Percentiles rank a stretch among this genome's conserved stretches.
Conservation (phyloP, 2,329 filamentous ascomycete species). For the Knoxdaviesia capensis region DNA sequence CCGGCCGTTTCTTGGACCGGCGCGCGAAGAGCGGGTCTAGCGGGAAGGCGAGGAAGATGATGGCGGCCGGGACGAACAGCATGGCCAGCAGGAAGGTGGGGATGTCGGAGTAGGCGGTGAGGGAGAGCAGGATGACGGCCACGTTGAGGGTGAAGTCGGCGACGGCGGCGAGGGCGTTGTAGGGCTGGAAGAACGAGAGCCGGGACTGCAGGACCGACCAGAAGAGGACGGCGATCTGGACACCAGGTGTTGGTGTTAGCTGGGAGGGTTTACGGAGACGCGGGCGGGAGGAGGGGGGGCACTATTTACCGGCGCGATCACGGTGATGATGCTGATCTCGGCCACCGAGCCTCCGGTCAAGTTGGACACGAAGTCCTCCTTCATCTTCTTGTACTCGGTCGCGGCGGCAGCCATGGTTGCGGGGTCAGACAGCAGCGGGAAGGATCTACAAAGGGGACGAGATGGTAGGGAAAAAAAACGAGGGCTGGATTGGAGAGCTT, state of each 20-base stretch:
- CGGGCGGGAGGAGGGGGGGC: conserved; percentile 2
- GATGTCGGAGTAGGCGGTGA: conserved; percentile 61
- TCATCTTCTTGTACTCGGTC: conserved; percentile 64
- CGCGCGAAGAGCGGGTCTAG: conserved; percentile 16
- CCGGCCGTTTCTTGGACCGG: conserved; percentile 10
- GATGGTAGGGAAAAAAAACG: too few species aligned
- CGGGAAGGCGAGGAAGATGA: conserved; percentile 33
- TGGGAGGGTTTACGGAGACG: conserved; percentile 6
- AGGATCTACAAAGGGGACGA: not conserved
- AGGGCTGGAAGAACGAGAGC: conserved; percentile 64
- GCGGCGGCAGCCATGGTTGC: conserved; percentile 17
- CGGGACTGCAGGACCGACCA: conserved; percentile 81
- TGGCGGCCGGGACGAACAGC: conserved; percentile 52
- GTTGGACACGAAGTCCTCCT: conserved; percentile 91
- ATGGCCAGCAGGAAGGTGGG: conserved; percentile 45
- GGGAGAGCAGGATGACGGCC: conserved; percentile 60
- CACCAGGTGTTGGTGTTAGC: conserved; percentile 1
- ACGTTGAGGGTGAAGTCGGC: conserved; percentile 83
- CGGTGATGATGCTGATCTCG: conserved; percentile 75
- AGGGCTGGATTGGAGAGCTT: too few species aligned
- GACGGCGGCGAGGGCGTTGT: conserved; percentile 43
- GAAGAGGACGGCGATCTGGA: conserved; percentile 57
- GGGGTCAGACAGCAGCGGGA: conserved; percentile 1
- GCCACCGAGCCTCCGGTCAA: conserved; percentile 62
- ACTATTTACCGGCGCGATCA: conserved; percentile 59